Evolutionary conservation across 225 moss, liverwort and hornwort species (phyloP).

Genomic region (Marchantia polymorpha): DNA sequence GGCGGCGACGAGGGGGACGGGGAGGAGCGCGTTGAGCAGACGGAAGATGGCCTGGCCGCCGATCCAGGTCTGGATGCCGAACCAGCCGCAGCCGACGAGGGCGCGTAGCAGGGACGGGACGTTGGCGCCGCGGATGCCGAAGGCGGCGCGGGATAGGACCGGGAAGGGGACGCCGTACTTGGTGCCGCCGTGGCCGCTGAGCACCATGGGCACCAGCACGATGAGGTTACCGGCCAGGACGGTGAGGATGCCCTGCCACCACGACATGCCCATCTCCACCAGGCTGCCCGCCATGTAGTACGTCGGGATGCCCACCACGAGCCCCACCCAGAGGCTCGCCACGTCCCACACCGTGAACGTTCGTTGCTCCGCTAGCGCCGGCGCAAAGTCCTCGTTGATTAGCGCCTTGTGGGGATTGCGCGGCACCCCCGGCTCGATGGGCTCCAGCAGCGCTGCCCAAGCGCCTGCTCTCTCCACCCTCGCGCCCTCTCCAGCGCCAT

Average conservation of each 20-base stretch:
- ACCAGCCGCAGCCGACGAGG: constrained; percentile 90
- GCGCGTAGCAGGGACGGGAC: constrained; percentile 79
- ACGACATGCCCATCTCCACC: constrained; percentile 96
- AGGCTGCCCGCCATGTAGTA: constrained; percentile 98
- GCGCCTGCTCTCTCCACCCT: constrained; percentile 15
- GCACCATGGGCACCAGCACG: constrained; percentile 79
- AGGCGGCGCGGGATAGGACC: constrained; percentile 77
- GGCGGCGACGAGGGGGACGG: constrained; percentile 30
- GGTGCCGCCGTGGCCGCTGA: constrained; percentile 78
- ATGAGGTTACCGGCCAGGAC: constrained; percentile 71
- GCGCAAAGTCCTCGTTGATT: constrained; percentile 68
- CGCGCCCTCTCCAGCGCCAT: not conserved
- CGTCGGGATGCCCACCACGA: constrained; percentile 91
- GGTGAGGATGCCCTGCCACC: constrained; percentile 88
- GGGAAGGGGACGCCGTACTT: constrained; percentile 89
- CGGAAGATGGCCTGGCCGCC: constrained; percentile 85
- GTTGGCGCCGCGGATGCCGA: constrained; percentile 82
- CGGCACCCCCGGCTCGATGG: constrained; percentile 52
- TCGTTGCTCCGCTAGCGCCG: constrained; percentile 46
- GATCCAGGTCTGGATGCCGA: constrained; percentile 96
- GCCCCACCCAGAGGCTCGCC: constrained; percentile 81
- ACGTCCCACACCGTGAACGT: constrained; percentile 60
- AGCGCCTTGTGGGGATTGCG: constrained; percentile 55
- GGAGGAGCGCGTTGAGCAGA: constrained; percentile 53
- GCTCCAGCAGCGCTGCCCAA: constrained; percentile 62